phyloP scores from a whole-genome alignment of 352 stramenopile genomes.

The Pythium dissimile region DNA sequence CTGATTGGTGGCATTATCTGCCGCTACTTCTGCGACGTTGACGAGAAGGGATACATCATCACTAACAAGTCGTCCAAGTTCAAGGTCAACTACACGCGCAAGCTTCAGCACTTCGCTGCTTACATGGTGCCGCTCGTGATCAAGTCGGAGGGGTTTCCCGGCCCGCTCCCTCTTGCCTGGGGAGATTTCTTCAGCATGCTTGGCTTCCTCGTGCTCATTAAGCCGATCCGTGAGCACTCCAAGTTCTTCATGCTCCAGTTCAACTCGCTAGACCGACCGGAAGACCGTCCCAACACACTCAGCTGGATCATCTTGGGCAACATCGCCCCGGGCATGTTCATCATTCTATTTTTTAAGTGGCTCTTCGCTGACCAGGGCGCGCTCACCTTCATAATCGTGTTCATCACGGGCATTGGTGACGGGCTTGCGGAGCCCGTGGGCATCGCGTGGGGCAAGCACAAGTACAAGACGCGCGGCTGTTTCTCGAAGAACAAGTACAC shows the following conservation, averaged over 20 bases:
- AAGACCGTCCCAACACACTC: slow-evolving; percentile 58
- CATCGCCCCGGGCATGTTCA: slow-evolving; percentile 60
- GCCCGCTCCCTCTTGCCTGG: slow-evolving; percentile 67
- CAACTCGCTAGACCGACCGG: slow-evolving; percentile 81
- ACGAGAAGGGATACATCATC: slow-evolving; percentile 83
- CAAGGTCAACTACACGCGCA: slow-evolving; percentile 88
- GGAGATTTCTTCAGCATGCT: slow-evolving; percentile 81
- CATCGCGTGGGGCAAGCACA: slow-evolving; percentile 80
- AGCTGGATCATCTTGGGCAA: slow-evolving; percentile 43
- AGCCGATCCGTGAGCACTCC: slow-evolving; percentile 71
- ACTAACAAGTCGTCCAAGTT: slow-evolving; percentile 71
- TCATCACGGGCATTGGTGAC: slow-evolving; percentile 72
- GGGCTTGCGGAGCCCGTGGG: slow-evolving; percentile 72
- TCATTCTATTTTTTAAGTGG: slow-evolving; percentile 86
- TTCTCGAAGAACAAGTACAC: slow-evolving; percentile 83
- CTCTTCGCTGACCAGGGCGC: slow-evolving; percentile 45
- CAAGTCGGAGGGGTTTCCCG: slow-evolving; percentile 44
- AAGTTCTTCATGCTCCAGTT: slow-evolving; percentile 89
- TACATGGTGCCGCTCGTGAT: slow-evolving; percentile 81
- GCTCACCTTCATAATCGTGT: slow-evolving; percentile 48
- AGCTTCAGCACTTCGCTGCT: slow-evolving; percentile 72
- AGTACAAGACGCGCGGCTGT: slow-evolving; percentile 77
- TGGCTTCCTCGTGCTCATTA: slow-evolving; percentile 81
- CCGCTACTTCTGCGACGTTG: slow-evolving; percentile 79
- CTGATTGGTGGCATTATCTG: slow-evolving; percentile 74